Conservation (phyloP, 257 asterid genomes). For the Solanum dulcamara region DNA sequence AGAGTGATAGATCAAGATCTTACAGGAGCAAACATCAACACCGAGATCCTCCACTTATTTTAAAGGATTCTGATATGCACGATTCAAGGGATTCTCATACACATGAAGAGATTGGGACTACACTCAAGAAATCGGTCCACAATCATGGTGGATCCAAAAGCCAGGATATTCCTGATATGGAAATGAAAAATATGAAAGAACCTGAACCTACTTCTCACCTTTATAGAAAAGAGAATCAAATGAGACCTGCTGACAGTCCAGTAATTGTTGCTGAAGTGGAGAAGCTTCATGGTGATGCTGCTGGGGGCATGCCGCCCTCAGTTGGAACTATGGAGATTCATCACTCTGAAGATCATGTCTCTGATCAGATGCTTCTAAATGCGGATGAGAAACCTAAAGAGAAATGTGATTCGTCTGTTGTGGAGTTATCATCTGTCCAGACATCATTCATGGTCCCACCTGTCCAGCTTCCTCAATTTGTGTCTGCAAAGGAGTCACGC, state of each 20-base stretch:
- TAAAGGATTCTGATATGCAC: constrained; percentile 21
- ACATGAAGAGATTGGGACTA: constrained; percentile 17
- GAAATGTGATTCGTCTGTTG: constrained; percentile 18
- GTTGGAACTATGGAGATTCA: constrained; percentile 5
- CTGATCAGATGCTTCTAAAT: constrained; percentile 21
- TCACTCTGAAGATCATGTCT: constrained; percentile 21
- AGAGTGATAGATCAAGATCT: constrained; percentile 41
- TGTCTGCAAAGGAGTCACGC: constrained; percentile 12
- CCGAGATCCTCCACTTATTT: constrained; percentile 21
- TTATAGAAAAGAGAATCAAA: constrained; percentile 15
- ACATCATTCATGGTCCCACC: constrained; percentile 13
- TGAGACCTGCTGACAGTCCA: constrained; percentile 12
- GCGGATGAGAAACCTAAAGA: constrained; percentile 24
- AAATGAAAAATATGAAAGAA: constrained; percentile 18
- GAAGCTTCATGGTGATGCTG: constrained; percentile 23
- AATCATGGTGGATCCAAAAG: constrained; percentile 23
- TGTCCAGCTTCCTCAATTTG: constrained; percentile 21
- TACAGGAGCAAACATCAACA: constrained; percentile 34
- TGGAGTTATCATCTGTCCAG: constrained; percentile 16
- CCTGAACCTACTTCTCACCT: constrained; percentile 10
- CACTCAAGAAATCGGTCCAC: constrained; percentile 6
- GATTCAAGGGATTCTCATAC: constrained; percentile 19
- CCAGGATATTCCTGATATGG: constrained; percentile 17
- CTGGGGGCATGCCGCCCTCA: constrained; percentile 10
- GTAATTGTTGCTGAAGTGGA: constrained; percentile 11